Base-by-base conservation (phyloP, 1,284 basidiomycete genomes). In the Moniliella sp. region DNA sequence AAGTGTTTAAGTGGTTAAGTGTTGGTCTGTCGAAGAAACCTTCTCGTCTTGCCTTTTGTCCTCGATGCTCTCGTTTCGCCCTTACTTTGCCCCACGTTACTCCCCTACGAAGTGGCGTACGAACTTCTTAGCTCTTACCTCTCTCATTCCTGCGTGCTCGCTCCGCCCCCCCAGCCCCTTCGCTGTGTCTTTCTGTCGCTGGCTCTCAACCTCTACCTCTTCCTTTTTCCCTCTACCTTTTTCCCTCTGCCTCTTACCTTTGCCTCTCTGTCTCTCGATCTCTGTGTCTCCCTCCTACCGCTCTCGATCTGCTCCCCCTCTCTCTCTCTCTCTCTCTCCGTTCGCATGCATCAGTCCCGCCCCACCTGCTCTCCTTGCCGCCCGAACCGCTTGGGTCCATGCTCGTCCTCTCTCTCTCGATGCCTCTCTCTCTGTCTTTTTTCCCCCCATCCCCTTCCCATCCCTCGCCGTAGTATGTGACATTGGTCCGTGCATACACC, bases 231-330 rank as follows among this genome's bases (percentile, higher is more conserved):
- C 27, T 18, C n/a, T n/a, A n/a, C 13, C 12, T 12, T 12, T 18
- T n/a, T 28, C 7, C 5, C 16, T 28, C 7, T 28, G 13, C 5
- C 27, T 18, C 7, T 5, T 28, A 7, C 16, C 25, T 5, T 15
- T 32, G 25, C 17, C 13, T 26, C 31, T 33, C 12, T 26, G 18
- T 9, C n/a, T 31, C 17, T 31, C 12, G 18, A 14, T 18, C 7
- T 29, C 14, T 14, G 5, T 10, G 18, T 7, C 9, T 32, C 9
- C 5, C 25, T 11, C 18, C 15, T 28, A 12, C 13, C 19, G 4
- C 14, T 8, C 15, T 5, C 19, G 14, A 4, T 2, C 19, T 32
- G 23, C 12, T 8, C 18, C 15, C 12, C 11, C 25, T 13, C 12
- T 4, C 15, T 33, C 12, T 13, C 18, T 13, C 14, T 18, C 12